Base-by-base conservation (phyloP, 208 protist species). In the Trypanosoma boissoni region DNA sequence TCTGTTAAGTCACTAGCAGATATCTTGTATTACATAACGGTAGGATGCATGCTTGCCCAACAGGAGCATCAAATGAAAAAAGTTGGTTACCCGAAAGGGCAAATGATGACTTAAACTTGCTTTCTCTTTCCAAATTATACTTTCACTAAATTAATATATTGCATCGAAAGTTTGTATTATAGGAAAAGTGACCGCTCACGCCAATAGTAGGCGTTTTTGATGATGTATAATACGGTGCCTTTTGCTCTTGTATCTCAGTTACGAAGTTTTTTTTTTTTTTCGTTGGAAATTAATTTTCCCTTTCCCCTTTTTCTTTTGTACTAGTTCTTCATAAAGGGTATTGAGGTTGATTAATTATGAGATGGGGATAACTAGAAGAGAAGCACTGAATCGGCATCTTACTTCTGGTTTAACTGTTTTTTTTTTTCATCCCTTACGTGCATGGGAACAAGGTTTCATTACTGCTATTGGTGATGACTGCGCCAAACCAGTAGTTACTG, bases 11-110 rank as follows among this genome's bases (percentile, higher is more conserved):
- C 29, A 2, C 27, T 69, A 10, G 55, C 56, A 5, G 55, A 69
- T 39, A 48, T 69, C 37, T 7, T 48, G 2, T 69, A 50, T 43
- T 75, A 59, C 50, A 42, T 80, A n/a, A 63, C 73, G 20, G 64
- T 80, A 41, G n/a, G 64, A 20, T 92, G 85, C 55, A 78, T 86
- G 64, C 51, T 88, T 21, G 70, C 80, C 2, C 85, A 92, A 60
- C 63, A 86, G 18, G 63, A 84, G 24, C 58, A 72, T 52, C 69
- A 86, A 64, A 79, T 88, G 57, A 69, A 75, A n/a, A 62, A 51
- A 44, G 48, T 60, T 18, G 54, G 68, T 24, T 80, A 78, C 39
- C 64, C 70, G 1, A 48, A 26, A 28, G 55, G 49, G 0, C 64
- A 69, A 37, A 63, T 49, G 6, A 69, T 69, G 64, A 39, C 42